Base-by-base conservation (phyloP, 2,329 filamentous ascomycete species). In the Diaporthe velutina region DNA sequence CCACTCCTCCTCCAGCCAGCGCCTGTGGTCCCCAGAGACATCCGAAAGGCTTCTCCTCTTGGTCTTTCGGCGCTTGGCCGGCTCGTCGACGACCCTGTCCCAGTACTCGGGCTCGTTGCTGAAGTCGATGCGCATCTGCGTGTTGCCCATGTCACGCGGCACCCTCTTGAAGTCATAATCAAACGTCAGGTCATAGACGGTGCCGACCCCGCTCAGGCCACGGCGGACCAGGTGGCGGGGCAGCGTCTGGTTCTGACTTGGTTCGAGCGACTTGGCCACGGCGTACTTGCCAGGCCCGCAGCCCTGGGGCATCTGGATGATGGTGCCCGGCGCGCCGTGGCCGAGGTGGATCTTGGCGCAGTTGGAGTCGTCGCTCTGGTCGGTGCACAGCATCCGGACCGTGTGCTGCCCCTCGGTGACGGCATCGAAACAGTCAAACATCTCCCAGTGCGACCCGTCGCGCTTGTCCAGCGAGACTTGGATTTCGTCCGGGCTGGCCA, bases 371-470 rank as follows among this genome's bases (percentile, higher is more conserved):
- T 79, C 77, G 1, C 79, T 80, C 13, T 74, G 15, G 66, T 86
- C 81, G 0, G 80, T 85, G 75, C 83, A 87, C 0, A 85, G 77
- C 78, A 83, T 82, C n/a, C 78, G 79, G 5, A 85, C 78, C 0
- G 82, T 84, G 1, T 85, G 84, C 22, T 77, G 76, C 2, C 75
- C 80, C 38, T 83, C 80, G 70, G 78, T 8, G 75, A 55, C 0
- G 73, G 40, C 68, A 33, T 83, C 79, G 38, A 77, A 35, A 79
- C 85, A 87, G 77, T 80, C 77, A 64, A 83, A 84, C 9, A 88
- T 42, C 19, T 85, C 85, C 85, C 83, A 87, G 79, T 85, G 83
- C 4, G 85, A 86, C 17, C 85, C 85, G 73, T 87, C 85, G 28
- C 85, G 81, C 78, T 83, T 84, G 76, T 85, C 81, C 0, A 87